phyloP scores from a whole-genome alignment of 139 green algal species.

The Picochlorum sp. region DNA sequence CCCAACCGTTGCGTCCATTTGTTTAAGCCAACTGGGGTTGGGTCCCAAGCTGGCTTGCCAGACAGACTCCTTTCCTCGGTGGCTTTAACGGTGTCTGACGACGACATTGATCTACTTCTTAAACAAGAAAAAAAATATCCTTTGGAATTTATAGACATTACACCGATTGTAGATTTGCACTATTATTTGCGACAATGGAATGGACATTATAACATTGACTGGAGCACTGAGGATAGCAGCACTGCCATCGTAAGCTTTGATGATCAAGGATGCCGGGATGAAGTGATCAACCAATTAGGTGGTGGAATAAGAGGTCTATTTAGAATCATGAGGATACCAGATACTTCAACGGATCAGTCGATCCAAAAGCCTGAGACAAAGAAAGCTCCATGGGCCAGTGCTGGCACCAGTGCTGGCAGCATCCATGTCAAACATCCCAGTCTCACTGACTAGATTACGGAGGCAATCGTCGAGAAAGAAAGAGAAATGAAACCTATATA shows the following conservation, averaged over 20 bases:
- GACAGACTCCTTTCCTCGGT: constrained; percentile 19
- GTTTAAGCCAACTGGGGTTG: constrained; percentile 30
- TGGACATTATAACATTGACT: constrained; percentile 6
- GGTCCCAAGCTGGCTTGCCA: constrained; percentile 9
- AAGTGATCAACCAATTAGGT: constrained; percentile 20
- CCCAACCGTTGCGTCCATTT: constrained; percentile 32
- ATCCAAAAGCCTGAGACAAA: too few species aligned
- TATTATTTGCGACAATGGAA: constrained; percentile 37
- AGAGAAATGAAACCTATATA: too few species aligned
- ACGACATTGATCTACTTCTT: constrained; percentile 26
- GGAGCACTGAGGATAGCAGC: neutral
- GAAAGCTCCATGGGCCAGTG: too few species aligned
- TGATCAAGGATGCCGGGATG: constrained; percentile 3
- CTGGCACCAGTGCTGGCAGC: too few species aligned
- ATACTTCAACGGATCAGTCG: too few species aligned
- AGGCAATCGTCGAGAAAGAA: too few species aligned
- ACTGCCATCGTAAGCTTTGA: constrained; percentile 19
- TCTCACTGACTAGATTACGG: too few species aligned
- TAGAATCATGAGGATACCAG: too few species aligned
- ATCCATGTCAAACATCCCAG: too few species aligned
- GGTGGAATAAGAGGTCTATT: constrained; percentile 47
- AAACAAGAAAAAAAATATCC: constrained; percentile 4
- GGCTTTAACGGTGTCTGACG: constrained; percentile 2
- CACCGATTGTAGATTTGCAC: constrained; percentile 21
- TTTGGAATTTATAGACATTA: constrained; percentile 30